These are phyloP conservation scores for Auricularia sp. DNA, from an alignment of 768 basidiomycete species.

Conservation along the genomic window DNA sequence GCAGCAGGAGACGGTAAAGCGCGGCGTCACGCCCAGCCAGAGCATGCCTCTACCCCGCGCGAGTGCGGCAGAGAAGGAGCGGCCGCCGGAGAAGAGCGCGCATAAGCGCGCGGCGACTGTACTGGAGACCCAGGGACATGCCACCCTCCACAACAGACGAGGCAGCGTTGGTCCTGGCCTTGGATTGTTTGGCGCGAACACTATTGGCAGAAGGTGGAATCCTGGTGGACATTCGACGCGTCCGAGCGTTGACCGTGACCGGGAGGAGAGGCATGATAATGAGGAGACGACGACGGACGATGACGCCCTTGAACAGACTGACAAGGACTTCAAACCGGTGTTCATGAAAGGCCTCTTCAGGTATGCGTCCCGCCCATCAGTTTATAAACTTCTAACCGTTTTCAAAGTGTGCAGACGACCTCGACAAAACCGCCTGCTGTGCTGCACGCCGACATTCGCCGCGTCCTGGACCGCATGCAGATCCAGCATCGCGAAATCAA, in stretches of 20 bases:
- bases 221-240: not conserved
- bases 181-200: constrained; percentile 3
- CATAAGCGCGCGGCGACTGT: constrained; percentile 30
- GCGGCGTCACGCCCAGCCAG: not conserved
- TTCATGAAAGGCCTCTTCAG: constrained; percentile 95
- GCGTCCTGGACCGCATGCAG: constrained; percentile 88
- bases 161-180: constrained; percentile 1
- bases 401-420: constrained; percentile 78
- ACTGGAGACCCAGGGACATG: not conserved
- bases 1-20: not conserved
- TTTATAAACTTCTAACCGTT: constrained; percentile 3
- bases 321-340: constrained; percentile 83
- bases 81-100: constrained; percentile 20
- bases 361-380: constrained; percentile 28
- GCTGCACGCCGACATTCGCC: constrained; percentile 75
- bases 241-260: not conserved
- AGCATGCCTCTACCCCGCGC: not conserved
- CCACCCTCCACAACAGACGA: not conserved
- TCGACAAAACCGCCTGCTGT: constrained; percentile 75
- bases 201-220: not conserved
- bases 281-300: constrained; percentile 22
- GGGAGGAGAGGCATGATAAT: constrained; percentile 11
- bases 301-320: constrained; percentile 22
- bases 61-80: constrained; percentile 22
- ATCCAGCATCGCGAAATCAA: constrained; percentile 88